phyloP scores from a whole-genome alignment of 2,329 filamentous ascomycete genomes.

The Phaeosphaeriaceae sp. region DNA sequence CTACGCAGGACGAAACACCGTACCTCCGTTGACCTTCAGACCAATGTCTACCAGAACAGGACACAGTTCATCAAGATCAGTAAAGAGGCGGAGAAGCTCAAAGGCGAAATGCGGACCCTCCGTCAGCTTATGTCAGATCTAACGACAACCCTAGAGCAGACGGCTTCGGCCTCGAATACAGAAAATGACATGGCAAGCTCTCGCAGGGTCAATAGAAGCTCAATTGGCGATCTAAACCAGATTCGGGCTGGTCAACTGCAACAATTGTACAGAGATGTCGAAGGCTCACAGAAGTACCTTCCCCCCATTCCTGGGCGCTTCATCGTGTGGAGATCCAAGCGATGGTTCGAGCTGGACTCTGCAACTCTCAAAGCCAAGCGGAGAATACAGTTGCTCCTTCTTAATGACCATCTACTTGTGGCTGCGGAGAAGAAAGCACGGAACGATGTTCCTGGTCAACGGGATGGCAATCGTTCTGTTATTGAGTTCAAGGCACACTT shows the following conservation, averaged over 20 bases:
- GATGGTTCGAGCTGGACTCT: slow-evolving; percentile 96
- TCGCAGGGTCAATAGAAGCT: slow-evolving; percentile 77
- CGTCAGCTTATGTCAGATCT: slow-evolving; percentile 91
- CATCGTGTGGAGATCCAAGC: slow-evolving; percentile 88
- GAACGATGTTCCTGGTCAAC: slow-evolving; percentile 65
- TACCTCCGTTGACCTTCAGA: slow-evolving; percentile 83
- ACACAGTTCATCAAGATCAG: slow-evolving; percentile 99
- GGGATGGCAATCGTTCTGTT: slow-evolving; percentile 48
- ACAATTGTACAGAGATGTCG: slow-evolving; percentile 94
- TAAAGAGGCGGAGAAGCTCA: slow-evolving; percentile 97
- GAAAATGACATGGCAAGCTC: slow-evolving; percentile 49
- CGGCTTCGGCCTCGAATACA: slow-evolving; percentile 49
- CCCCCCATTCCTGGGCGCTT: slow-evolving; percentile 90
- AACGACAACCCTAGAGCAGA: slow-evolving; percentile 60
- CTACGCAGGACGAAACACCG: slow-evolving; percentile 78
- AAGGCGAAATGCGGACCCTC: slow-evolving; percentile 91
- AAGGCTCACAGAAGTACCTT: slow-evolving; percentile 95
- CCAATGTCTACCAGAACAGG: slow-evolving; percentile 95
- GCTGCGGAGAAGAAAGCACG: slow-evolving; percentile 95
- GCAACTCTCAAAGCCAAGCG: slow-evolving; percentile 94
- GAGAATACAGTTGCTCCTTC: slow-evolving; percentile 86
- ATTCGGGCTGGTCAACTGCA: slow-evolving; percentile 73
- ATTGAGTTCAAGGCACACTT: slow-evolving; percentile 86
- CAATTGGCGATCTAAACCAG: slow-evolving; percentile 75
- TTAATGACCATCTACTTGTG: slow-evolving; percentile 93